Base-by-base conservation (phyloP, 192 early-diverging fungal genomes). In the Coemansia guatemalensis region DNA sequence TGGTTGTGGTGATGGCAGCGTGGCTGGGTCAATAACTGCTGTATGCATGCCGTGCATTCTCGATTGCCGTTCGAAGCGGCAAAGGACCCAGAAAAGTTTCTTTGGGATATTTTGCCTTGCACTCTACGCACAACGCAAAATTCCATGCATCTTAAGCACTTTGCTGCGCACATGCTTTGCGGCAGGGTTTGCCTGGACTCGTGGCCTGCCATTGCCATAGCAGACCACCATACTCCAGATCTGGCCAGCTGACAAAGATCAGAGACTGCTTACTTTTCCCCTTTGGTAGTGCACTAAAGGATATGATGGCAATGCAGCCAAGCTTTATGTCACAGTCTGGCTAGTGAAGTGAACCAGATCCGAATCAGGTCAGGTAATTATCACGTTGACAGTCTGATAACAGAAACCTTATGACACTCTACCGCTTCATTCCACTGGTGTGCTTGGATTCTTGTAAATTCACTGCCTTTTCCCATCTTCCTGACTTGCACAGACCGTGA, bases 41-140 rank as follows among this genome's bases (percentile, higher is more conserved):
- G n/a, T 9, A 27, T 60, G 48, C 58, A 60, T 12, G 47, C 26
- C 44, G 9, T 49, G 47, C 48, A 32, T 49, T 50, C 58, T 30
- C 50, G 18, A 60, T 50, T 29, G 48, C 5, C 47, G 14, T 50
- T 50, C 58, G 18, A 50, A 18, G 22, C 50, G 27, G 27, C 21
- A 47, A 48, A 60, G 50, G 21, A 27, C 30, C 48, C 24, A 29
- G 7, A 41, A 41, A 20, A 23, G 11, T 24, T 25, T 58, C 56
- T 39, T 58, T 58, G 39, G 39, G 39, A 17, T 44, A 44, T 44
- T 44, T 44, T 44, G 12, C 14, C 14, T 44, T 44, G 12, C 14
- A 17, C 39, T 44, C 14, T 3, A 44, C 39, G 17, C 39, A 12
- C 39, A 44, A 14, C 39, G 39, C 14, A 3, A 17, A 44, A 17